A percentile compares a stretch with the other conserved stretches of the same genome.
These are phyloP conservation scores for Hypoxylon fuscum DNA, from an alignment of 495 filamentous ascomycete genomes.

Conservation along the genomic window DNA sequence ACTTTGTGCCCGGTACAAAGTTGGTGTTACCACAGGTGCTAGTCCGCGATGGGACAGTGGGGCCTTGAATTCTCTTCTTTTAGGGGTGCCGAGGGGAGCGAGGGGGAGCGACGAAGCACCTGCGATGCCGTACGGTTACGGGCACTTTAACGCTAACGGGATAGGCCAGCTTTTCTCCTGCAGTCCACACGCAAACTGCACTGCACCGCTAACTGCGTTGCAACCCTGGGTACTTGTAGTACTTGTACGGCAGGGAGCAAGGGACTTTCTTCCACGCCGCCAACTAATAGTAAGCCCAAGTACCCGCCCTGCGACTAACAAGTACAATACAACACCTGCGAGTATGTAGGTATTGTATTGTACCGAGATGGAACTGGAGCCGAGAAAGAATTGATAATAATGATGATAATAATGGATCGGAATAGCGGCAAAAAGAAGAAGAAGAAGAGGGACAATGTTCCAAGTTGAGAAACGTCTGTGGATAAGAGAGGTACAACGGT, in stretches of 20 bases:
- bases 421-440: slow-evolving; percentile 26
- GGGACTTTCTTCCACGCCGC: slow-evolving; percentile 32
- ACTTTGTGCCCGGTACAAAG: too few species aligned
- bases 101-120: slow-evolving; percentile 1
- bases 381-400: slow-evolving; percentile 9
- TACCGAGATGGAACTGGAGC: background rate
- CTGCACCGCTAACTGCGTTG: slow-evolving; percentile 24
- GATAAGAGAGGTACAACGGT: too few species aligned
- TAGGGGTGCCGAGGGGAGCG: too few species aligned
- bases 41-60: slow-evolving; percentile 10
- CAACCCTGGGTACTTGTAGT: slow-evolving; percentile 30
- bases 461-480: too few species aligned
- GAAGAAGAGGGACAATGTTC: background rate
- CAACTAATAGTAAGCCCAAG: slow-evolving; percentile 19
- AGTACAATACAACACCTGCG: slow-evolving; percentile 14
- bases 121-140: slow-evolving; percentile 3
- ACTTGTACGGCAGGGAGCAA: slow-evolving; percentile 17
- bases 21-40: background rate
- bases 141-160: slow-evolving; percentile 5
- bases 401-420: too few species aligned
- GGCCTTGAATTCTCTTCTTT: slow-evolving; percentile 1
- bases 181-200: slow-evolving; percentile 14
- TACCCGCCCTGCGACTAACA: slow-evolving; percentile 16
- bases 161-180: slow-evolving; percentile 24
- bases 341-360: background rate